phyloP scores from a whole-genome alignment of 2,329 filamentous ascomycete genomes.

The Corinectria fuckeliana region DNA sequence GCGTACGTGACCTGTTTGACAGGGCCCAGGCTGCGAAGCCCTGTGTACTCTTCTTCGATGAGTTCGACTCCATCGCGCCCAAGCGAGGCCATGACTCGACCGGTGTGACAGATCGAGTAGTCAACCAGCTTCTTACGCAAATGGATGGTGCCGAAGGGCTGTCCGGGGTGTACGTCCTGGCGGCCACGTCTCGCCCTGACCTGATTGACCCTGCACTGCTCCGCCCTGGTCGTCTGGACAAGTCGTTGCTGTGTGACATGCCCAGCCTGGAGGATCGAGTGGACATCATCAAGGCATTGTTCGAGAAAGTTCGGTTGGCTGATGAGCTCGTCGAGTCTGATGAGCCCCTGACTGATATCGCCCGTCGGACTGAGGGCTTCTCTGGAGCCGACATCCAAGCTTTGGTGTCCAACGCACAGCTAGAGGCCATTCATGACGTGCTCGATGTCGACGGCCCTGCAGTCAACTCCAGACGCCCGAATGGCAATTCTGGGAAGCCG shows the following conservation, averaged over 20 bases:
- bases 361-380: conserved; percentile 82
- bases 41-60: conserved; percentile 97
- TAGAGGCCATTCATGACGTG: conserved; percentile 95
- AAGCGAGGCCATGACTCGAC: conserved; percentile 97
- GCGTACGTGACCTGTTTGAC: conserved; percentile 92
- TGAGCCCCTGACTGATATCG: conserved; percentile 73
- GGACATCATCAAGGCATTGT: conserved; percentile 88
- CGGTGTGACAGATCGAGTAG: conserved; percentile 96
- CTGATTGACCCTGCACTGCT: conserved; percentile 93
- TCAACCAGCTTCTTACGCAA: conserved; percentile 96
- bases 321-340: conserved; percentile 66
- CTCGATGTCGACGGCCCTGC: conserved; percentile 65
- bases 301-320: conserved; percentile 77
- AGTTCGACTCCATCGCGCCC: conserved; percentile 97
- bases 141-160: conserved; percentile 98
- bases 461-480: conserved; percentile 42
- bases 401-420: conserved; percentile 92
- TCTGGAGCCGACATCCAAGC: conserved; percentile 95
- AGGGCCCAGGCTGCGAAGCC: conserved; percentile 88
- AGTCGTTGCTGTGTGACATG: conserved; percentile 90
- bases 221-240: conserved; percentile 90
- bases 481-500: conserved; percentile 40
- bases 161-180: conserved; percentile 93
- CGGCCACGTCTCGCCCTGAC: conserved; percentile 91
- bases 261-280: conserved; percentile 79